Base-by-base conservation (phyloP, 2,329 filamentous ascomycete genomes). In the Botrytis squamosa region DNA sequence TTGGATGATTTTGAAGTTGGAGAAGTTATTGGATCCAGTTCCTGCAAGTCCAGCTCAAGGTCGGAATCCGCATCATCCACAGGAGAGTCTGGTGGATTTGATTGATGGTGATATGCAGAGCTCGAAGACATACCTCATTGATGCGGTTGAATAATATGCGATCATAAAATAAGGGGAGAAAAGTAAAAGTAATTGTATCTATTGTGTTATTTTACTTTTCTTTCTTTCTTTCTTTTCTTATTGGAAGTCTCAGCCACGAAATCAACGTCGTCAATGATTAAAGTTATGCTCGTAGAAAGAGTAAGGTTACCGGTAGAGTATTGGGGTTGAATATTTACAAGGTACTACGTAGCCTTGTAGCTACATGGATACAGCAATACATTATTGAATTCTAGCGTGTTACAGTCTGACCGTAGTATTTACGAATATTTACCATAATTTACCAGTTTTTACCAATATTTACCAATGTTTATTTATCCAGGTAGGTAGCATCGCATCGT, bases 1-100 rank as follows among this genome's bases (percentile, higher is more conserved):
- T 78, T 77, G 69, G 76, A 74, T 55, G 76, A 74, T 22, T 77
- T 64, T 6, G 77, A 74, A 70, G 71, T 79, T 49, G 79, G 77
- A 64, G 74, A 80, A 57, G 77, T 79, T 74, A 82, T 73, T 72
- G 93, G 92, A 81, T 95, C 92, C 77, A 96, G 90, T 85, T 95
- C 93, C 80, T 93, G 88, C 78, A 94, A 87, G 79, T 95, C 92
- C 79, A 96, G 86, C 76, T 93, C 91, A 78, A 91, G 88, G 81
- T 95, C 85, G 68, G 91, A 93, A 81, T 95, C 92, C 81, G 91
- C 93, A 81, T 94, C 92, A 83, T 90, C 85, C 79, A 85, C 83
- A 75, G 87, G 87, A 75, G 88, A 89, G 83, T 92, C 89, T 83
- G 90, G 90, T 80, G 78, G 77, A 78, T 81, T 78, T 79, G 79